Conservation (phyloP, 1,139 yeast species). For the Taphrina wiesneri region DNA sequence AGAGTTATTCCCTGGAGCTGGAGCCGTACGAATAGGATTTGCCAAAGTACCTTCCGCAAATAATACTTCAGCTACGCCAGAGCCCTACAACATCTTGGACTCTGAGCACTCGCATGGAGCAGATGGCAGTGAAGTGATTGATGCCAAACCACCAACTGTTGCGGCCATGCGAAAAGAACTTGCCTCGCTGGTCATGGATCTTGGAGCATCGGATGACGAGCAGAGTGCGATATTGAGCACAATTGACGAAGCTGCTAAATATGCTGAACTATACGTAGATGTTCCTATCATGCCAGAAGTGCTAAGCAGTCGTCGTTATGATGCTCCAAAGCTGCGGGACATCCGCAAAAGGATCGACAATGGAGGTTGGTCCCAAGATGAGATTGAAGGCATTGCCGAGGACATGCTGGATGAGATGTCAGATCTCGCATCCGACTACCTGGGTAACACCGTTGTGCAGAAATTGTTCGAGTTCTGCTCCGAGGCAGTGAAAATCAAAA, state of each 20-base stretch:
- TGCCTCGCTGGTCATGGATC: constrained; percentile 41
- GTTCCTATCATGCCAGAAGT: constrained; percentile 46
- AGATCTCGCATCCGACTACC: constrained; percentile 84
- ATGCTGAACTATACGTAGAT: constrained; percentile 39
- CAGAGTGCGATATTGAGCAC: constrained; percentile 38
- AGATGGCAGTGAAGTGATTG: constrained; percentile 41
- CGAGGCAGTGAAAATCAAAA: constrained; percentile 70
- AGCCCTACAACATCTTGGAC: constrained; percentile 42
- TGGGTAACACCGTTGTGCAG: constrained; percentile 95
- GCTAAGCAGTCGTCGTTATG: constrained; percentile 62
- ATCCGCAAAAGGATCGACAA: constrained; percentile 55
- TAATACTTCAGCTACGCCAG: constrained; percentile 12
- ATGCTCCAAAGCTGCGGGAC: constrained; percentile 76
- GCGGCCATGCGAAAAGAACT: constrained; percentile 20
- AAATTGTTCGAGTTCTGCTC: constrained; percentile 76
- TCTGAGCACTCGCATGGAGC: constrained; percentile 43
- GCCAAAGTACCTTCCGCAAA: constrained; percentile 44
- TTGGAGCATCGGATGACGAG: constrained; percentile 45
- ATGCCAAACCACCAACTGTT: constrained; percentile 35
- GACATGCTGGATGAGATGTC: constrained; percentile 90
- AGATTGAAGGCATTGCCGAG: constrained; percentile 77
- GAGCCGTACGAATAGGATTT: constrained; percentile 49
- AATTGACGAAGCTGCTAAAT: constrained; percentile 44
- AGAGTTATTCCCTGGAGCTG: constrained; percentile 72
- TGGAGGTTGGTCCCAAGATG: constrained; percentile 51